Percentiles rank a stretch among this genome's conserved stretches.
phyloP scores from a whole-genome alignment of 2,329 filamentous ascomycete species.

The Paraconiothyrium brasiliense region DNA sequence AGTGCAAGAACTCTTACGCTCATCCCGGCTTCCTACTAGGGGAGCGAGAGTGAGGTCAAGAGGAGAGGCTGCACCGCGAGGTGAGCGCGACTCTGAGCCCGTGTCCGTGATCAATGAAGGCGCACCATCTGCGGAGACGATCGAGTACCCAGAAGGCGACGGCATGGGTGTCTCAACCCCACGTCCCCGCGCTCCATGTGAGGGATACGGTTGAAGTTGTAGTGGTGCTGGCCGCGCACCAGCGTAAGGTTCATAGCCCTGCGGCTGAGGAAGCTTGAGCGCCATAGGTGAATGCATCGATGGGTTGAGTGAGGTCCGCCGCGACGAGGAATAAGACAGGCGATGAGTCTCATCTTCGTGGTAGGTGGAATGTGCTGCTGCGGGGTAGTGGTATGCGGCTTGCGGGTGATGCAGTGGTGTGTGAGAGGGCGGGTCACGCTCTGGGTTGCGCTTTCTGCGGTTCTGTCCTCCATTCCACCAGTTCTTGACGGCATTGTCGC shows the following conservation, averaged over 20 bases:
- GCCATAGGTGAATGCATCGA: constrained; percentile 38
- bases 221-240: constrained; percentile 45
- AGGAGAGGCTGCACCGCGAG: constrained; percentile 55
- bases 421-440: constrained; percentile 40
- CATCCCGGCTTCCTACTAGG: constrained; percentile 46
- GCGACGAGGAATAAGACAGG: constrained; percentile 40
- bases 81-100: constrained; percentile 58
- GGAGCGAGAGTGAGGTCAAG: constrained; percentile 55
- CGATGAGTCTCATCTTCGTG: constrained; percentile 36
- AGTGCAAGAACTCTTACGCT: constrained; percentile 49
- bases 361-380: constrained; percentile 32
- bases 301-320: constrained; percentile 40
- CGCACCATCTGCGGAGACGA: constrained; percentile 69
- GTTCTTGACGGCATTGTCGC: constrained; percentile 96
- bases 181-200: constrained; percentile 37
- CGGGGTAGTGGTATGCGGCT: constrained; percentile 40
- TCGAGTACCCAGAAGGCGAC: constrained; percentile 70
- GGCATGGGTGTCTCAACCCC: constrained; percentile 66
- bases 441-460: constrained; percentile 64
- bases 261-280: constrained; percentile 46
- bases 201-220: constrained; percentile 37
- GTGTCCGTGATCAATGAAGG: constrained; percentile 77
- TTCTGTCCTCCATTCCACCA: constrained; percentile 98
- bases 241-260: constrained; percentile 42
- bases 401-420: constrained; percentile 46